Evolutionary conservation across 1,284 basidiomycete species (phyloP).

Genomic region (Ustilago lituana): DNA sequence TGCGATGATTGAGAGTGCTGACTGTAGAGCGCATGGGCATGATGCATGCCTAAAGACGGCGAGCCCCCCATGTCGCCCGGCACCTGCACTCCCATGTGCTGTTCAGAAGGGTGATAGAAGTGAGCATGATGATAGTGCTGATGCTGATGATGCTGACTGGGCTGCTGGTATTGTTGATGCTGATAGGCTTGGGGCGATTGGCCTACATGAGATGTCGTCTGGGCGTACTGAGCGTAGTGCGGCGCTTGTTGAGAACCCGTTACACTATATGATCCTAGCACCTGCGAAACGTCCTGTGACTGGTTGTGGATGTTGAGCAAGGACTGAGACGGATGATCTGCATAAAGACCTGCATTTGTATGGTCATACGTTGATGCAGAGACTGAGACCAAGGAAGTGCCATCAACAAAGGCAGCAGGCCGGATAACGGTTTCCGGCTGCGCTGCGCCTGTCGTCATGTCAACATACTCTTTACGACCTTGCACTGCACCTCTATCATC

Average conservation of each 20-base stretch:
- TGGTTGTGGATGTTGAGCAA: slow-evolving; percentile 10
- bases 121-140: slow-evolving; percentile 6
- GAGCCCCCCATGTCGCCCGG: slow-evolving; percentile 10
- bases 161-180: slow-evolving; percentile 7
- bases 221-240: slow-evolving; percentile 9
- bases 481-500: slow-evolving; percentile 16
- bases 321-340: slow-evolving; percentile 6
- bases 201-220: slow-evolving; percentile 5
- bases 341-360: background rate
- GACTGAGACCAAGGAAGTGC: slow-evolving; percentile 10
- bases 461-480: slow-evolving; percentile 11
- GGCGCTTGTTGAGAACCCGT: slow-evolving; percentile 8
- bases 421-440: slow-evolving; percentile 12
- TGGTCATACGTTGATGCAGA: slow-evolving; percentile 25
- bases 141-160: slow-evolving; percentile 6
- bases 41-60: slow-evolving; percentile 7
- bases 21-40: slow-evolving; percentile 1
- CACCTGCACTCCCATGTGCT: slow-evolving; percentile 15
- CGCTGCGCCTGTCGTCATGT: background rate
- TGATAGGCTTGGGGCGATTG: slow-evolving; percentile 7
- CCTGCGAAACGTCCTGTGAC: background rate
- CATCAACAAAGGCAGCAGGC: slow-evolving; percentile 11
- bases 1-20: slow-evolving; percentile 8
- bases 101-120: slow-evolving; percentile 8
- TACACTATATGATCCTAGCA: background rate